A percentile compares a stretch with the other conserved stretches of the same genome.
These are phyloP conservation scores for Phialocephala subalpina DNA, from an alignment of 2,329 filamentous ascomycete species.

Conservation along the genomic window DNA sequence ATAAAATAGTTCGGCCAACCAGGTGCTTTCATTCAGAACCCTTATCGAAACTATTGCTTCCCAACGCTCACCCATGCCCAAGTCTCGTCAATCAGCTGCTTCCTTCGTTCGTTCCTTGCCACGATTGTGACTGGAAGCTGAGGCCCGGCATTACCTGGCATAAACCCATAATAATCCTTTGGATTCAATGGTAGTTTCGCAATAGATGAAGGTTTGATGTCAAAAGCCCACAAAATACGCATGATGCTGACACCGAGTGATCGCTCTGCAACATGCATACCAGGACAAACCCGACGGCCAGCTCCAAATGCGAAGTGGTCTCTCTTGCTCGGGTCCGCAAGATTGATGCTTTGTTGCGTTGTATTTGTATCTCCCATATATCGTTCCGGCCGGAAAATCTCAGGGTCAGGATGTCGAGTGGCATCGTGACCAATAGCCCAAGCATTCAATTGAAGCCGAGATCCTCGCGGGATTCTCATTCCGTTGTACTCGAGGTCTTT, in stretches of 20 bases:
- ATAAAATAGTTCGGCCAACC: too few species aligned
- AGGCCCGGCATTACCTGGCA: constrained; percentile 40
- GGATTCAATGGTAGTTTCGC: constrained; percentile 1
- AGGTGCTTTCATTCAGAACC: neutral
- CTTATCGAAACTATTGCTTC: neutral
- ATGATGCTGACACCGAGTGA: constrained; percentile 42
- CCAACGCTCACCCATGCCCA: constrained; percentile 2
- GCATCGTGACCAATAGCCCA: constrained; percentile 39
- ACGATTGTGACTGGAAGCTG: neutral
- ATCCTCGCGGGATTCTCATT: constrained; percentile 55
- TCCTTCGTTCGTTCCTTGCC: neutral
- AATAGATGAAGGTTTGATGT: constrained; percentile 33
- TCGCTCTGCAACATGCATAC: constrained; percentile 45
- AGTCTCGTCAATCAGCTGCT: constrained; percentile 38
- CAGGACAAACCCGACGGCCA: constrained; percentile 45
- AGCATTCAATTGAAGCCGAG: neutral
- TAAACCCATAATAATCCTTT: constrained; percentile 15
- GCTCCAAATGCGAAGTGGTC: constrained; percentile 44
- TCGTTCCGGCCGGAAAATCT: constrained; percentile 53
- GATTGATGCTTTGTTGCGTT: constrained; percentile 29
- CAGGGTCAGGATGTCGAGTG: constrained; percentile 49
- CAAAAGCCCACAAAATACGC: constrained; percentile 45
- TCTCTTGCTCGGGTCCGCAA: constrained; percentile 38
- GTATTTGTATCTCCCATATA: neutral
- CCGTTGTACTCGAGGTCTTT: constrained; percentile 62